Percentiles rank a stretch among this genome's conserved stretches.
Conservation (phyloP, 768 basidiomycete species). For the Mycena rebaudengoi region DNA sequence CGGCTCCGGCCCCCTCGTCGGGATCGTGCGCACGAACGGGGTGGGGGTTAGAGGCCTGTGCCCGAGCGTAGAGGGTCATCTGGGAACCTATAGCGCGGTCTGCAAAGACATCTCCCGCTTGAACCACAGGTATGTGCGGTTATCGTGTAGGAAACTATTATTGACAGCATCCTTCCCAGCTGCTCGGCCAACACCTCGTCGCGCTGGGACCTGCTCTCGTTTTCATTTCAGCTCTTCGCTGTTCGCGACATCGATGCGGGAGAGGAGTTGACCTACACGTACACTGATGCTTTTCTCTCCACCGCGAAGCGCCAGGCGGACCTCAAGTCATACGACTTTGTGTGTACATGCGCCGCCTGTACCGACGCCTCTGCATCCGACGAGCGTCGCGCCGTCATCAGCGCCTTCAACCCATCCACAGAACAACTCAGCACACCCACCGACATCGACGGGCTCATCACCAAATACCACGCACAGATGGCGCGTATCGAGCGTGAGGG, state of each 20-base stretch:
- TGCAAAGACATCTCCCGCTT: conserved; percentile 32
- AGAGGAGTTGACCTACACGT: too few relatives aligned
- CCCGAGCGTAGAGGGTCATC: background rate
- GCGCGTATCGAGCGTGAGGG: background rate
- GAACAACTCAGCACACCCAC: conserved; percentile 35
- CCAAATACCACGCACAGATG: background rate
- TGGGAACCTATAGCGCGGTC: conserved; percentile 17
- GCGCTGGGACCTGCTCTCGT: conserved; percentile 34
- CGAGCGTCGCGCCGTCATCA: too few relatives aligned
- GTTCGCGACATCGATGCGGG: too few relatives aligned
- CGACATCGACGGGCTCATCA: background rate
- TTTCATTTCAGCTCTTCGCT: conserved; percentile 9
- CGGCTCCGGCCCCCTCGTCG: conserved; percentile 40
- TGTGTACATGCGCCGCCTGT: too few relatives aligned
- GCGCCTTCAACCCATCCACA: too few relatives aligned
- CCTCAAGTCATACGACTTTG: too few relatives aligned
- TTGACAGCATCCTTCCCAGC: conserved; percentile 18
- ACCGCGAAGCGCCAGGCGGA: too few relatives aligned
- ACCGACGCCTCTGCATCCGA: too few relatives aligned
- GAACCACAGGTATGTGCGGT: conserved; percentile 30
- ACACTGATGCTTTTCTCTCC: too few relatives aligned
- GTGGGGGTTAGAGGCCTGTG: conserved; percentile 15
- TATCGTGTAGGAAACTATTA: too few relatives aligned
- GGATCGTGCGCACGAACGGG: conserved; percentile 39
- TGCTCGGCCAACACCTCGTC: conserved; percentile 31